These are phyloP conservation scores for Phoenix roebelenii DNA, from an alignment of 176 grass and related monocot species.

Conservation along the genomic window DNA sequence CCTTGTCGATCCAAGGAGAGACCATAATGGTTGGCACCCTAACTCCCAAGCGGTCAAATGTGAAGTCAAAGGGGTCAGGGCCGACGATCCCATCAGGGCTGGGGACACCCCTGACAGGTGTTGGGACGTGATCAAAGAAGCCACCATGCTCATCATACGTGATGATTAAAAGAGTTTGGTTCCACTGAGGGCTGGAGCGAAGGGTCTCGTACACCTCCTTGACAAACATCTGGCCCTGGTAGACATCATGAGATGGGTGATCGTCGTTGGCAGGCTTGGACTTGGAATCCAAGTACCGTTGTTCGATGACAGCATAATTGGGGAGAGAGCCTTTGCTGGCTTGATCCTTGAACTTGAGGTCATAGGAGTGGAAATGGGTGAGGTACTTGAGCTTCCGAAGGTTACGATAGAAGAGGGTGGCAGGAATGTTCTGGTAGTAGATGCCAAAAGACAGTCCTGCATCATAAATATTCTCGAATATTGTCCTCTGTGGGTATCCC, in stretches of 20 bases:
- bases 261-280: constrained; percentile 64
- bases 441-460: constrained; percentile 64
- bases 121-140: constrained; percentile 87
- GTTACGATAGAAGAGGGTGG: constrained; percentile 75
- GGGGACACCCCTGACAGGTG: constrained; percentile 50
- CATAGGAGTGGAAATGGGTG: constrained; percentile 55
- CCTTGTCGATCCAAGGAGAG: constrained; percentile 76
- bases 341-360: constrained; percentile 34
- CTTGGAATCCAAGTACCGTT: constrained; percentile 75
- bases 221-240: constrained; percentile 75
- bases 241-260: constrained; percentile 91
- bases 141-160: constrained; percentile 97
- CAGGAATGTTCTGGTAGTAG: constrained; percentile 81
- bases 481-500: constrained; percentile 75
- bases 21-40: constrained; percentile 76
- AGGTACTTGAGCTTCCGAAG: constrained; percentile 92
- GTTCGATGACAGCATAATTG: constrained; percentile 81
- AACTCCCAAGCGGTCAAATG: constrained; percentile 61
- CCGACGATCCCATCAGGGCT: constrained; percentile 80
- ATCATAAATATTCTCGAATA: constrained; percentile 78
- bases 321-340: constrained; percentile 44
- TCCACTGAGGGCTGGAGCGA: constrained; percentile 72
- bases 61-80: constrained; percentile 64
- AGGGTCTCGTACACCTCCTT: constrained; percentile 87
- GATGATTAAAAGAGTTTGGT: constrained; percentile 64